A percentile compares a stretch with the other conserved stretches of the same genome.
Conservation (phyloP, 805 yeast genomes). For the Saccharomycopsis guyanensis region DNA sequence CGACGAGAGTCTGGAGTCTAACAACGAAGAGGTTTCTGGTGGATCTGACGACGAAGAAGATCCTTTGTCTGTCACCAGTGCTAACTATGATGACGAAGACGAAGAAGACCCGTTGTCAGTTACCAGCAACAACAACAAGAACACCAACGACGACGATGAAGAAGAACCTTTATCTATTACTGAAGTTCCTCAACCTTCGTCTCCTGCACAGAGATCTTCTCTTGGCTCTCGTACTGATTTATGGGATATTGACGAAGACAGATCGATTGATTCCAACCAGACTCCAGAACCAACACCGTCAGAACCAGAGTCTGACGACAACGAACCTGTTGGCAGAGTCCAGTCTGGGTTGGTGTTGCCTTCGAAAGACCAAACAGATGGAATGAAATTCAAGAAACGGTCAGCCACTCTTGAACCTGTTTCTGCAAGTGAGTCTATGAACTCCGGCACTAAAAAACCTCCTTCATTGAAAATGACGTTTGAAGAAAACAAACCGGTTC, state of each 20-base stretch:
- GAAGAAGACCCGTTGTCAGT: constrained; percentile 10
- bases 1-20: constrained; percentile 4
- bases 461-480: constrained; percentile 3
- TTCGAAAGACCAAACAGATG: constrained; percentile 31
- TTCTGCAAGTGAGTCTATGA: constrained; percentile 22
- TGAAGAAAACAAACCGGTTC: constrained; percentile 13
- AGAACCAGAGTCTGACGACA: background rate
- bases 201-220: too few relatives aligned
- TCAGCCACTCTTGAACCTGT: constrained; percentile 41
- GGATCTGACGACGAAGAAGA: constrained; percentile 18
- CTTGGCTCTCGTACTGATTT: background rate
- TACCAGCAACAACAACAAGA: background rate
- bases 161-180: constrained; percentile 4
- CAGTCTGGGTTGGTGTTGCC: constrained; percentile 26
- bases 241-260: background rate
- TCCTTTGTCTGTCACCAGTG: background rate
- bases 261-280: background rate
- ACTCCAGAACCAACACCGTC: background rate
- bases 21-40: constrained; percentile 2
- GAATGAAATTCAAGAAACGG: constrained; percentile 33
- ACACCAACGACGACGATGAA: background rate
- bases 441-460: constrained; percentile 24
- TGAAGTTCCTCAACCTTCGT: too few relatives aligned
- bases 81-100: constrained; percentile 9
- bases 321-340: background rate